Conservation (phyloP, 2,329 filamentous ascomycete genomes). For the Ophiostoma novo-ulmi region DNA sequence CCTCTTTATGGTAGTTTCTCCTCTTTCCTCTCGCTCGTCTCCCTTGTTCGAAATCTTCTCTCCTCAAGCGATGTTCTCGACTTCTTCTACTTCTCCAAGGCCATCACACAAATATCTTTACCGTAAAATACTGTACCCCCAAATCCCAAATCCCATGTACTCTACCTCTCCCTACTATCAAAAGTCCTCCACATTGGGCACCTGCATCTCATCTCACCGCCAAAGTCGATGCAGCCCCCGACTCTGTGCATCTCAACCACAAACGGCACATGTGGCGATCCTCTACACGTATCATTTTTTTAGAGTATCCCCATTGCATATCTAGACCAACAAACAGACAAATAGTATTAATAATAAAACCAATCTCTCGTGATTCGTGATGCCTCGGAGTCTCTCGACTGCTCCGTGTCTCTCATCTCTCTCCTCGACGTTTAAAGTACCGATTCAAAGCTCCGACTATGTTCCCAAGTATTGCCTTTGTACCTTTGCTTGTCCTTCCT, state of each 20-base stretch:
- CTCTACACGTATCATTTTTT: neutral
- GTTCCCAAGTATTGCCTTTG: neutral
- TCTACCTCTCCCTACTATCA: neutral
- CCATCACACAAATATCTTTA: neutral
- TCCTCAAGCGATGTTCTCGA: neutral
- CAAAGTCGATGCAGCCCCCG: constrained; percentile 12
- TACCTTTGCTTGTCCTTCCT: neutral
- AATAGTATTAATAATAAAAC: neutral
- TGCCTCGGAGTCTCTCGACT: neutral
- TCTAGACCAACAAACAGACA: neutral
- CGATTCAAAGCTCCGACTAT: neutral
- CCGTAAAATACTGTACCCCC: neutral
- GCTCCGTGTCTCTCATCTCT: constrained; percentile 9
- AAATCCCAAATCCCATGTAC: neutral
- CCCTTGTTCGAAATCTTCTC: neutral
- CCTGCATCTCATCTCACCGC: constrained; percentile 14
- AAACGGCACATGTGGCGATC: constrained; percentile 1
- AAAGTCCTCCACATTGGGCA: constrained; percentile 15
- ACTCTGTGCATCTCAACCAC: constrained; percentile 9
- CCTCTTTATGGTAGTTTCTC: neutral
- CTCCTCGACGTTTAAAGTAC: neutral
- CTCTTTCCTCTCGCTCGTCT: neutral
- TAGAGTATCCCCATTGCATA: neutral
- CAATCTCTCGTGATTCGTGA: neutral
- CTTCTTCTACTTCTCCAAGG: neutral